phyloP scores from a whole-genome alignment of 2,329 filamentous ascomycete species.

The Lasiodiplodia gonubiensis region DNA sequence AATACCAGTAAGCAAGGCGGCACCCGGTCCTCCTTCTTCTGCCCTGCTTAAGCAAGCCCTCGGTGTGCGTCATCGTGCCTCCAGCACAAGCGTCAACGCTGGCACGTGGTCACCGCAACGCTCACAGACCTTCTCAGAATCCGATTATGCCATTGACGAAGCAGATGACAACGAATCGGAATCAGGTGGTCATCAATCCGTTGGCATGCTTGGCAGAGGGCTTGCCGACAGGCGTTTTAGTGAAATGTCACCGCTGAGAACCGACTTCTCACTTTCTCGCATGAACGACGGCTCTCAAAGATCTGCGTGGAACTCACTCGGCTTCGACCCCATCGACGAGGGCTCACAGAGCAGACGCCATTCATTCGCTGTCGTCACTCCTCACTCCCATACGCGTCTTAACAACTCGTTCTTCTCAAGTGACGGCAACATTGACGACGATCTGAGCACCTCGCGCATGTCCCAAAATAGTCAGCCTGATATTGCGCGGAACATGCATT shows the following conservation, averaged over 20 bases:
- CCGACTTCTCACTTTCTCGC: conserved; percentile 43
- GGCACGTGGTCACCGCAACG: conserved; percentile 32
- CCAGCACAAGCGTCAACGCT: conserved; percentile 27
- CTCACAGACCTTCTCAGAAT: conserved; percentile 49
- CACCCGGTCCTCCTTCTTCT: conserved; percentile 17
- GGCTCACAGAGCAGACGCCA: conserved; percentile 75
- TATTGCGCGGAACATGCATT: conserved; percentile 5
- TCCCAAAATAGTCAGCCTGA: conserved; percentile 15
- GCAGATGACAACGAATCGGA: conserved; percentile 61
- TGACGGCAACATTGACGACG: conserved; percentile 31
- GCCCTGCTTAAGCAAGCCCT: conserved; percentile 27
- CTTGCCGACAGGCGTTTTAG: conserved; percentile 27
- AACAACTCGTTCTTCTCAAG: conserved; percentile 34
- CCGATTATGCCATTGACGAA: conserved; percentile 75
- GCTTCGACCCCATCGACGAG: conserved; percentile 66
- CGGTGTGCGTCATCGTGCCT: conserved; percentile 25
- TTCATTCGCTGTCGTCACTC: conserved; percentile 63
- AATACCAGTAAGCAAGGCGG: conserved; percentile 22
- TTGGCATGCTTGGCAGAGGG: conserved; percentile 13
- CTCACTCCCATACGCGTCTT: conserved; percentile 37
- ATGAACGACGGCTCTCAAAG: conserved; percentile 44
- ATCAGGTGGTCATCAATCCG: conserved; percentile 3
- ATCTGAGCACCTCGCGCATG: conserved; percentile 10
- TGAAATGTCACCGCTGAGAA: conserved; percentile 38
- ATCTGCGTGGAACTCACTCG: conserved; percentile 71